These are phyloP conservation scores for Hypholoma sublateritium DNA, from an alignment of 768 basidiomycete genomes.

Conservation along the genomic window DNA sequence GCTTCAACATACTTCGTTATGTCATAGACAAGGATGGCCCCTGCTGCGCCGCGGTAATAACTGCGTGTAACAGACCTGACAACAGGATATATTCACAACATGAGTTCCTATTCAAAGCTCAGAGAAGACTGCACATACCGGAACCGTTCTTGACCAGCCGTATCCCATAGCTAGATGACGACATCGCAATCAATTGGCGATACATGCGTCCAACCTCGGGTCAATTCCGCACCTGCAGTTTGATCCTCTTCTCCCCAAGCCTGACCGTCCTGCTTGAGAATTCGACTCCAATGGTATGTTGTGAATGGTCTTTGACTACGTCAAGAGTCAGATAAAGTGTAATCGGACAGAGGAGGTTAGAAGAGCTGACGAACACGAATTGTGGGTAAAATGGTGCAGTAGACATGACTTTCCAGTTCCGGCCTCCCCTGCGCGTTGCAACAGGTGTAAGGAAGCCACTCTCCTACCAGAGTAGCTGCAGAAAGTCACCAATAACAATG, in stretches of 20 bases:
- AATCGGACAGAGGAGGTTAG: background rate
- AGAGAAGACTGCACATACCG: conserved; percentile 44
- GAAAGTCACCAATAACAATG: conserved; percentile 82
- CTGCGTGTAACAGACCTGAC: conserved; percentile 86
- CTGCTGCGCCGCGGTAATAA: conserved; percentile 94
- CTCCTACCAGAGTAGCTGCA: conserved; percentile 1
- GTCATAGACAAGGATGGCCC: conserved; percentile 91
- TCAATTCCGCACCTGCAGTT: conserved; percentile 73
- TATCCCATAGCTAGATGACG: conserved; percentile 83
- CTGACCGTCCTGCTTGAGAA: conserved; percentile 94
- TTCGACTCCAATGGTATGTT: conserved; percentile 98
- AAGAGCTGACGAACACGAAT: conserved; percentile 68
- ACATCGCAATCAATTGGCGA: conserved; percentile 18
- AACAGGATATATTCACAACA: background rate
- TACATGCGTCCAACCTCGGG: conserved; percentile 2
- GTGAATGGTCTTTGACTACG: conserved; percentile 93
- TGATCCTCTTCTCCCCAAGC: conserved; percentile 92
- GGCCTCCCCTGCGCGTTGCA: conserved; percentile 72
- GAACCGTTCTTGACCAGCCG: conserved; percentile 95
- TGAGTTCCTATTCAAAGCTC: background rate
- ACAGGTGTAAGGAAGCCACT: conserved; percentile 5
- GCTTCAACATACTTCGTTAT: conserved; percentile 69
- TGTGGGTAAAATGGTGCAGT: conserved; percentile 94
- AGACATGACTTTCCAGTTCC: conserved; percentile 98
- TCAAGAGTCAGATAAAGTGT: conserved; percentile 13